phyloP scores from a whole-genome alignment of 2,329 filamentous ascomycete genomes.

The Aspergillus transmontanensis region DNA sequence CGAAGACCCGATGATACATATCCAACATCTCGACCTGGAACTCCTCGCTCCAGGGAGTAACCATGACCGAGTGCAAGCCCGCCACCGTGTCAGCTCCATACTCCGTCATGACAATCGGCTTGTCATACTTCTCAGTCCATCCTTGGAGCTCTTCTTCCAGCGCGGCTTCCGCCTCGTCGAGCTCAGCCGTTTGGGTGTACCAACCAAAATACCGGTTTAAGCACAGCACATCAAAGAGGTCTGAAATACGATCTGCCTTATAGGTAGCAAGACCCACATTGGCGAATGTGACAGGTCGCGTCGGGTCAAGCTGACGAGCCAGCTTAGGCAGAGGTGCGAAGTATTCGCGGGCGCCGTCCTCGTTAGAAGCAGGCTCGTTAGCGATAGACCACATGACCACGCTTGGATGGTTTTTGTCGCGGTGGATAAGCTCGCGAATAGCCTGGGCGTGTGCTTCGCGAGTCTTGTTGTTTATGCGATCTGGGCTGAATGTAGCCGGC shows the following conservation, averaged over 20 bases:
- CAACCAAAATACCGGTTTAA: not conserved
- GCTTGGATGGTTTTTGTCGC: not conserved
- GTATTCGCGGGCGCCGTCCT: not conserved
- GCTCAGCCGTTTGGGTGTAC: not conserved
- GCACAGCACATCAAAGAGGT: not conserved
- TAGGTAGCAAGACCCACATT: not conserved
- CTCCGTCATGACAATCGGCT: not conserved
- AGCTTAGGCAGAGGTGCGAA: not conserved
- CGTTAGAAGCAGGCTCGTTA: not conserved
- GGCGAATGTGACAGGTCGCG: not conserved
- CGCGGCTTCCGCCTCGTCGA: not conserved
- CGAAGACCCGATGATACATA: conserved; percentile 1
- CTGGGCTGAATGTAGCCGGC: not conserved
- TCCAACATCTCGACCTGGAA: not conserved
- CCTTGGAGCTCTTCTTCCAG: not conserved
- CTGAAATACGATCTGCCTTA: not conserved
- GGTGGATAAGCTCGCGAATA: not conserved
- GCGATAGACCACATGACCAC: not conserved
- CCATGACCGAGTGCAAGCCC: not conserved
- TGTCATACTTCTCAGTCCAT: not conserved
- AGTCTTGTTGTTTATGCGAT: not conserved
- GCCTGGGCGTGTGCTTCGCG: not conserved
- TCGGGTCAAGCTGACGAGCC: not conserved
- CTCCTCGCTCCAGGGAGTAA: not conserved
- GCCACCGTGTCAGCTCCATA: not conserved